Conservation (phyloP, 106 monocot genomes). For the Dioscorea zingiberensis region DNA sequence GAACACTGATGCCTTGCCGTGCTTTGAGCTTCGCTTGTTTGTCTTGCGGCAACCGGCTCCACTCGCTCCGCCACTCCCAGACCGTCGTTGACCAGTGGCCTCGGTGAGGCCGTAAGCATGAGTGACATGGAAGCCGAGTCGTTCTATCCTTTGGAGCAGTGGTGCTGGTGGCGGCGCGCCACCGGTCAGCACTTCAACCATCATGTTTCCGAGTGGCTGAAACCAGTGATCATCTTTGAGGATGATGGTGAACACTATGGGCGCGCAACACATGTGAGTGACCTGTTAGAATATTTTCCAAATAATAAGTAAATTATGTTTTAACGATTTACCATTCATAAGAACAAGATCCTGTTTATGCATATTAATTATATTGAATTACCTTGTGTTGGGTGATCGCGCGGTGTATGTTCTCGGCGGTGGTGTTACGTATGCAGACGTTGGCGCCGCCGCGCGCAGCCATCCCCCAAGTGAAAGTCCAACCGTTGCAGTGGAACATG, state of each 20-base stretch:
- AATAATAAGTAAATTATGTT: too few species aligned
- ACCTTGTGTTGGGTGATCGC: constrained; percentile 32
- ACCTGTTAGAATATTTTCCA: too few species aligned
- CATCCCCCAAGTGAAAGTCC: constrained; percentile 78
- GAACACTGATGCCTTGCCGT: constrained; percentile 19
- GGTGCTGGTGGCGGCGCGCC: constrained; percentile 62
- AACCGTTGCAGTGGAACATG: constrained; percentile 92
- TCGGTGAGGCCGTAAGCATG: constrained; percentile 69
- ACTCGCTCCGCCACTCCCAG: constrained; percentile 18
- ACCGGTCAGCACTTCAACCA: constrained; percentile 47
- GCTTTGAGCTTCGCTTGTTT: constrained; percentile 24
- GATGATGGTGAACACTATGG: constrained; percentile 83
- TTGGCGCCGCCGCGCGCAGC: constrained; percentile 74
- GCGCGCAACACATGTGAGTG: constrained; percentile 80
- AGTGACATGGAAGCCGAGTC: constrained; percentile 41
- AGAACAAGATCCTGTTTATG: too few species aligned
- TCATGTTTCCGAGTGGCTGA: constrained; percentile 5
- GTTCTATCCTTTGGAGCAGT: constrained; percentile 35
- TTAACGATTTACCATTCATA: too few species aligned
- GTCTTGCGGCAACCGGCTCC: constrained; percentile 10
- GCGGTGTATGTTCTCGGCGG: constrained; percentile 31
- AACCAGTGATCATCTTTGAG: constrained; percentile 27
- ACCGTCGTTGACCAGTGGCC: constrained; percentile 12
- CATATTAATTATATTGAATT: too few species aligned
- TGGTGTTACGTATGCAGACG: constrained; percentile 72